Evolutionary conservation across 148 eudicot genomes (phyloP).

Genomic region (Spergularia bocconei): DNA sequence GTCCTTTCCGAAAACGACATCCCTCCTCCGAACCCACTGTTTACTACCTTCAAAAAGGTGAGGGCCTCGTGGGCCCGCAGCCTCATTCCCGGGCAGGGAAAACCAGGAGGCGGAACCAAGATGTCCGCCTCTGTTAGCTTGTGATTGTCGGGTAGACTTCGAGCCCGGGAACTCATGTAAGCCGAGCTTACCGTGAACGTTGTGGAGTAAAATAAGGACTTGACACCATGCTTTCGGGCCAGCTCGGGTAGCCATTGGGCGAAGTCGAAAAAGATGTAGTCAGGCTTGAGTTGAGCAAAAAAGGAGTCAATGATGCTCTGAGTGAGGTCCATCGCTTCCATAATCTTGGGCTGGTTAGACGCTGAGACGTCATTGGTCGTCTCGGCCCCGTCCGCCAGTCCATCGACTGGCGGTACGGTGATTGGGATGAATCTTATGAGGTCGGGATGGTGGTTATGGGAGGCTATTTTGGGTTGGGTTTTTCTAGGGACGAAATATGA

Average conservation of each 20-base stretch:
- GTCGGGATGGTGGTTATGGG: constrained; percentile 26
- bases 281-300: constrained; percentile 11
- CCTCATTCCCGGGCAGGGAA: background rate
- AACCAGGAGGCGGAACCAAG: background rate
- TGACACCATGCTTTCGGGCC: constrained; percentile 9
- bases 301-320: background rate
- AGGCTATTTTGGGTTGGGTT: constrained; percentile 7
- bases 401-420: constrained; percentile 10
- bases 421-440: constrained; percentile 28
- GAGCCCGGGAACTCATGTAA: background rate
- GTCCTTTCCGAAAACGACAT: background rate
- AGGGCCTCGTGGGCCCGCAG: constrained; percentile 2
- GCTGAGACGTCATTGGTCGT: background rate
- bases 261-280: constrained; percentile 20
- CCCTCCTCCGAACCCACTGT: background rate
- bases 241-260: constrained; percentile 15
- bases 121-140: background rate
- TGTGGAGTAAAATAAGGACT: constrained; percentile 1
- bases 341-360: background rate
- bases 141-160: background rate
- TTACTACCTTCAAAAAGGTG: background rate
- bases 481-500: constrained; percentile 23
- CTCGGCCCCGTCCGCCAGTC: constrained; percentile 21
- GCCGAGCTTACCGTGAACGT: background rate
- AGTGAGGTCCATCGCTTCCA: constrained; percentile 20